Evolutionary conservation across 306 rosid genomes (phyloP).

Genomic region (Macrotyloma uniflorum): DNA sequence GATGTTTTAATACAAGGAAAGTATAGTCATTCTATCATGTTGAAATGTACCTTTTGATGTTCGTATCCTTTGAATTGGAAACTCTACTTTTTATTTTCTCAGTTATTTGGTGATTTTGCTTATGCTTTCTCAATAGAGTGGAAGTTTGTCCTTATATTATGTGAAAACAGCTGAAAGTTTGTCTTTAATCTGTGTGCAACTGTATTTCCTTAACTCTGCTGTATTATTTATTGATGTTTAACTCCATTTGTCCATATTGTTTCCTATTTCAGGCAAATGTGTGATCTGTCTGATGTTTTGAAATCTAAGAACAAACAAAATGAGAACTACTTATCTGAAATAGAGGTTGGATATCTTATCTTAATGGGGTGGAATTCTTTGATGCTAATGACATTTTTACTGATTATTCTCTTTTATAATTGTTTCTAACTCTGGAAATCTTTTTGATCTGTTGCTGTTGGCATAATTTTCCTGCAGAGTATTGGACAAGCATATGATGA

Average conservation of each 20-base stretch:
- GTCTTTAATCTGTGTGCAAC: neutral
- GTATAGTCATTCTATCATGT: neutral
- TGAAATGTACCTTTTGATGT: neutral
- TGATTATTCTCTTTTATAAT: neutral
- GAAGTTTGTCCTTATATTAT: neutral
- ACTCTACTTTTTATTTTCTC: neutral
- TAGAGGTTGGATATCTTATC: slow-evolving; percentile 68
- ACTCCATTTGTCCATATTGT: slow-evolving; percentile 16
- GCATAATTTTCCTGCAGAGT: slow-evolving; percentile 57
- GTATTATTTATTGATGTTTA: neutral
- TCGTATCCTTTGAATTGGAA: slow-evolving; percentile 21
- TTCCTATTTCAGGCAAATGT: slow-evolving; percentile 62
- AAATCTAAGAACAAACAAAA: slow-evolving; percentile 88
- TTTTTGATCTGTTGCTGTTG: slow-evolving; percentile 29
- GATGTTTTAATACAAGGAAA: neutral
- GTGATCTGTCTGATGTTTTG: slow-evolving; percentile 57
- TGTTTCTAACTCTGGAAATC: neutral
- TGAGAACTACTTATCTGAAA: slow-evolving; percentile 93
- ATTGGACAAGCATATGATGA: slow-evolving; percentile 98
- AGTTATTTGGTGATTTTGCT: neutral
- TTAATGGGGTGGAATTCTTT: slow-evolving; percentile 30
- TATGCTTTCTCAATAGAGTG: neutral
- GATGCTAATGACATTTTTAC: neutral
- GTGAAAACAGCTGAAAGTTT: slow-evolving; percentile 19
- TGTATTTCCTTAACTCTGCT: slow-evolving; percentile 9